These are phyloP conservation scores for Gamsiella multidivaricata DNA, from an alignment of 192 early-diverging fungal genomes.

Conservation along the genomic window DNA sequence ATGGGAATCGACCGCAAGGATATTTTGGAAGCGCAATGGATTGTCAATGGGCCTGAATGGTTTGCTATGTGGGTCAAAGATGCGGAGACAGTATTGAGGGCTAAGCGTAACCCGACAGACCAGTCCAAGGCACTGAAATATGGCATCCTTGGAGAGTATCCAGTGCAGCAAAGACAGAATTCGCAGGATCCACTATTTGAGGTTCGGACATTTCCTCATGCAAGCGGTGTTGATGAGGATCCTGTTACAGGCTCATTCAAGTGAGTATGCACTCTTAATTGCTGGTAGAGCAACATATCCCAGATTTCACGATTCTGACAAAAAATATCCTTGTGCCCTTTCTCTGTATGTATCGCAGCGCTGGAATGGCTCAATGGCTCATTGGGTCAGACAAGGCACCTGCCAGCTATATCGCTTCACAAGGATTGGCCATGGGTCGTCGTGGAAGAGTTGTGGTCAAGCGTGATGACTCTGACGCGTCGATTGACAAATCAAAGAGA, in stretches of 20 bases:
- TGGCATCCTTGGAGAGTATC: conserved; percentile 18
- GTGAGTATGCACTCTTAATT: not conserved
- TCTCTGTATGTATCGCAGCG: not conserved
- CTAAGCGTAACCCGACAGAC: conserved; percentile 9
- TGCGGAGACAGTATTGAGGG: conserved; percentile 8
- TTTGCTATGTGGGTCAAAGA: conserved; percentile 28
- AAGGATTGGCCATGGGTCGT: conserved; percentile 32
- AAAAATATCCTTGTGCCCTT: not conserved
- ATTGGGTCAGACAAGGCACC: conserved; percentile 23
- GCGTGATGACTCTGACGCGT: conserved; percentile 20
- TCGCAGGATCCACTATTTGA: conserved; percentile 18
- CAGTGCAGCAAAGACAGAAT: not conserved
- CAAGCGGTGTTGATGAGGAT: conserved; percentile 8
- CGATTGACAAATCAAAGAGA: conserved; percentile 1
- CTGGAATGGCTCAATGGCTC: conserved; percentile 36
- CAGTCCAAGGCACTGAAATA: conserved; percentile 18
- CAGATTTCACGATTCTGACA: not conserved
- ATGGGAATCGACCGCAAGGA: conserved; percentile 26
- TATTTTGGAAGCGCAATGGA: conserved; percentile 24
- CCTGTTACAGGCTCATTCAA: conserved; percentile 42
- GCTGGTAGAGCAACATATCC: not conserved
- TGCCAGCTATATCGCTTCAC: conserved; percentile 19
- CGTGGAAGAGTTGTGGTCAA: conserved; percentile 11
- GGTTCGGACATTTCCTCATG: conserved; percentile 28
- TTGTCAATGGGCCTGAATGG: conserved; percentile 31